Percentiles rank a stretch among this genome's conserved stretches.
phyloP scores from a whole-genome alignment of 495 filamentous ascomycete genomes.

The Penicillium salamii region DNA sequence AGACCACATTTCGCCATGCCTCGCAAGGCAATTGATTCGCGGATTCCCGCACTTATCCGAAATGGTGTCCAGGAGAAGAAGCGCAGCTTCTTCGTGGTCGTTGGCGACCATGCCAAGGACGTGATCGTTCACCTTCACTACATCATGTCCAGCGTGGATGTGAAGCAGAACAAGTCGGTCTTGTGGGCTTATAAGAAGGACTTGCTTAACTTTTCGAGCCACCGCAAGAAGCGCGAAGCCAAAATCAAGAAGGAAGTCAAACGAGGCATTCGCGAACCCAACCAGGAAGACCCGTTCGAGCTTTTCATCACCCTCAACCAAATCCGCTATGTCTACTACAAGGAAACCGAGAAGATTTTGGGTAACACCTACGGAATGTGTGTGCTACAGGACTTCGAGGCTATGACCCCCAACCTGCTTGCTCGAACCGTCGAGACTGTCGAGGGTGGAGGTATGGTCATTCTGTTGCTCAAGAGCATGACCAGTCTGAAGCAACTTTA shows the following conservation, averaged over 20 bases:
- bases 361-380: constrained; percentile 99
- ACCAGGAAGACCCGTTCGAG: constrained; percentile 95
- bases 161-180: constrained; percentile 95
- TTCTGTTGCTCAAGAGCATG: constrained; percentile 94
- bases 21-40: constrained; percentile 71
- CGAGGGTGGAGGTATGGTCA: constrained; percentile 89
- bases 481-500: constrained; percentile 96
- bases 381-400: constrained; percentile 97
- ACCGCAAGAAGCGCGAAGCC: constrained; percentile 94
- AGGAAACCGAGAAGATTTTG: constrained; percentile 99
- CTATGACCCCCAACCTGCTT: constrained; percentile 92
- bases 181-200: constrained; percentile 99
- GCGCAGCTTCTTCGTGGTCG: constrained; percentile 94
- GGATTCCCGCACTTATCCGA: constrained; percentile 91
- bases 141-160: constrained; percentile 83
- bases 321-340: constrained; percentile 99
- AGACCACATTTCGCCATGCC: constrained; percentile 36
- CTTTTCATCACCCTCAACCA: constrained; percentile 95
- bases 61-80: constrained; percentile 98
- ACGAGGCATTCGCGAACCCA: constrained; percentile 89
- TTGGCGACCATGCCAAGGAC: constrained; percentile 95
- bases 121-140: constrained; percentile 94
- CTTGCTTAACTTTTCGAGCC: constrained; percentile 88
- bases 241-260: constrained; percentile 99
- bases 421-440: constrained; percentile 96